Percentiles rank a stretch among this genome's conserved stretches.
These are phyloP conservation scores for Salvia rosmarinus DNA, from an alignment of 257 asterid genomes.

Conservation along the genomic window DNA sequence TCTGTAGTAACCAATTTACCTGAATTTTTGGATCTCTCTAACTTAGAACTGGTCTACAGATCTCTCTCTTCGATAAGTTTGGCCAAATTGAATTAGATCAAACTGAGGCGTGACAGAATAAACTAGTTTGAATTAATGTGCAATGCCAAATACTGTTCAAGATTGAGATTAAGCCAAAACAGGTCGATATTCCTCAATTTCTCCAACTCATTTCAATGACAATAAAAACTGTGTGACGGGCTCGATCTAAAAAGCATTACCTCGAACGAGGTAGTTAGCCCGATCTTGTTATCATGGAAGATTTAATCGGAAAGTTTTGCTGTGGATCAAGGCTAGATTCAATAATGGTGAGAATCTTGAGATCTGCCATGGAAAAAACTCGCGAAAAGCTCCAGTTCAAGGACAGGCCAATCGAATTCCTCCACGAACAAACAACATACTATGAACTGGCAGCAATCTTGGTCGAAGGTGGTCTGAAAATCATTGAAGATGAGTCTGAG, in stretches of 20 bases:
- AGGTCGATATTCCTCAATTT: conserved; percentile 16
- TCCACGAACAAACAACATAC: conserved; percentile 65
- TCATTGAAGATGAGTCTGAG: conserved; percentile 56
- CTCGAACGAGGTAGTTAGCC: neutral
- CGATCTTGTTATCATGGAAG: conserved; percentile 48
- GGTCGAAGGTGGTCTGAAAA: conserved; percentile 64
- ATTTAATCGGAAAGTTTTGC: conserved; percentile 58
- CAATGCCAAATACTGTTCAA: neutral
- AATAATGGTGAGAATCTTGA: conserved; percentile 65
- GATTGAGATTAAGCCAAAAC: conserved; percentile 4
- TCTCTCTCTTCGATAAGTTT: conserved; percentile 42
- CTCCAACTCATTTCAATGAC: neutral
- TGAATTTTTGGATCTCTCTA: conserved; percentile 36
- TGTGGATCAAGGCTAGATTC: conserved; percentile 62
- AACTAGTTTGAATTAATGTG: neutral
- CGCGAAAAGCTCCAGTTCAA: conserved; percentile 64
- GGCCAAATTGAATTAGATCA: conserved; percentile 51
- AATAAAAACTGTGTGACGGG: neutral
- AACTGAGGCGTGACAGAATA: neutral
- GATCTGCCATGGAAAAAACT: conserved; percentile 82
- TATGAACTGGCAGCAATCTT: conserved; percentile 69
- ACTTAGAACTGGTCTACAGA: conserved; percentile 35
- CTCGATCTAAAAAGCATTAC: neutral
- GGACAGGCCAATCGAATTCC: conserved; percentile 70
- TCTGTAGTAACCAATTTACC: conserved; percentile 15